Conservation (phyloP, 1,284 basidiomycete species). For the Trichosporon sp. region DNA sequence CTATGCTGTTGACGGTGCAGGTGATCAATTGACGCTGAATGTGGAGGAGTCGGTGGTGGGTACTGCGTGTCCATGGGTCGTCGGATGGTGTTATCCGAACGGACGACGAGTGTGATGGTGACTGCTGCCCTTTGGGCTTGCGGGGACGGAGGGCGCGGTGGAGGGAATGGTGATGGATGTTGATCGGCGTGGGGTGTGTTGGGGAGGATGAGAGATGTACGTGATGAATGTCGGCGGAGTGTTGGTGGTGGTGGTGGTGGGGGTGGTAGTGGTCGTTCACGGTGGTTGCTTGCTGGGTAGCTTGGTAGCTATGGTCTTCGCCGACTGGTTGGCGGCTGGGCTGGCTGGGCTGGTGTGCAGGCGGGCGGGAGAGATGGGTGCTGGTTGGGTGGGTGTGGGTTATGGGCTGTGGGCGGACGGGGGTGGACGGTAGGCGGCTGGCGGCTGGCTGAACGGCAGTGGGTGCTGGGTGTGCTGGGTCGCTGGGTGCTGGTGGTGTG, state of each 20-base stretch:
- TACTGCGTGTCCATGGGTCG: constrained; percentile 14
- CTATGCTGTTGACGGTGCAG: background rate
- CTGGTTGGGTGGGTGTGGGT: no score
- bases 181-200: background rate
- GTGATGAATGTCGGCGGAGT: constrained; percentile 24
- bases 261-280: constrained; percentile 19
- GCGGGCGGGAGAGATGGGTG: no score
- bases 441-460: background rate
- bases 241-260: constrained; percentile 35
- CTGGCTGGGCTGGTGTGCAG: background rate
- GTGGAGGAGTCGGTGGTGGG: constrained; percentile 5
- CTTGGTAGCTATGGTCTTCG: constrained; percentile 24
- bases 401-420: no score
- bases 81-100: constrained; percentile 11
- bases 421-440: no score
- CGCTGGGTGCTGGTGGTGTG: background rate
- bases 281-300: background rate
- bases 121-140: background rate
- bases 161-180: constrained; percentile 4
- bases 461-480: background rate
- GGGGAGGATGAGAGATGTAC: background rate
- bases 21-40: constrained; percentile 4
- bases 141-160: constrained; percentile 5
- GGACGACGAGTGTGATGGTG: constrained; percentile 5
- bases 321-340: background rate